Conservation (phyloP, 2,329 filamentous ascomycete genomes). For the Plenodomus biglobosus region DNA sequence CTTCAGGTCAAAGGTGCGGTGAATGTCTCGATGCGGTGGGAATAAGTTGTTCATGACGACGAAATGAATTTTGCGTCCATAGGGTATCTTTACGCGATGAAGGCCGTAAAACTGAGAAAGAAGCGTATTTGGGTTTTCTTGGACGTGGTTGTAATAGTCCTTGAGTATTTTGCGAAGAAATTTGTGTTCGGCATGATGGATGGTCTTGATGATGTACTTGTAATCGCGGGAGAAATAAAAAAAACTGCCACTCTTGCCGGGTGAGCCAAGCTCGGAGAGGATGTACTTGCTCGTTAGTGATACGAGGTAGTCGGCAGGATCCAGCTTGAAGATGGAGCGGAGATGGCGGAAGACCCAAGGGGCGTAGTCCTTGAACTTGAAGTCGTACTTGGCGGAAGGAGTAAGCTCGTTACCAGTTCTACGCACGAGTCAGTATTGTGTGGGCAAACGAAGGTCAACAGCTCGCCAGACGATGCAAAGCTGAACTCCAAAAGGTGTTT, state of each 20-base stretch:
- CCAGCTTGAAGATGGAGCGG: constrained; percentile 81
- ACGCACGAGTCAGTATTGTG: constrained; percentile 35
- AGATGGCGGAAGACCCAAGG: constrained; percentile 98
- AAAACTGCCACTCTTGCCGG: constrained; percentile 97
- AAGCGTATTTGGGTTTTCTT: constrained; percentile 91
- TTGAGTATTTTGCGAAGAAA: constrained; percentile 80
- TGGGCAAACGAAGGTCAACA: neutral
- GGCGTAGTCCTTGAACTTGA: constrained; percentile 99
- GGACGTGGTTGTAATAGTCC: constrained; percentile 92
- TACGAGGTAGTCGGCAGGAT: constrained; percentile 97
- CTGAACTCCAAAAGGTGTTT: constrained; percentile 15
- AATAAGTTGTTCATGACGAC: constrained; percentile 99
- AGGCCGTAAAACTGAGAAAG: constrained; percentile 97
- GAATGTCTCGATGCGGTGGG: constrained; percentile 94
- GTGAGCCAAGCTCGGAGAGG: constrained; percentile 91
- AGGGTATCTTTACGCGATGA: constrained; percentile 96
- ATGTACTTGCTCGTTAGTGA: constrained; percentile 99
- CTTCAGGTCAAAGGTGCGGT: constrained; percentile 95
- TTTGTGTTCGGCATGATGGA: constrained; percentile 92
- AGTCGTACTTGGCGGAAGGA: constrained; percentile 98
- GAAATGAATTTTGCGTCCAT: constrained; percentile 97
- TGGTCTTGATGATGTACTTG: constrained; percentile 99
- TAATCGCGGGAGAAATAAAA: constrained; percentile 99
- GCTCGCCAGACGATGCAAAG: constrained; percentile 15
- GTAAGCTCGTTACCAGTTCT: constrained; percentile 96